These are phyloP conservation scores for Astrothelium macrocarpum DNA, from an alignment of 495 filamentous ascomycete species.

Conservation along the genomic window DNA sequence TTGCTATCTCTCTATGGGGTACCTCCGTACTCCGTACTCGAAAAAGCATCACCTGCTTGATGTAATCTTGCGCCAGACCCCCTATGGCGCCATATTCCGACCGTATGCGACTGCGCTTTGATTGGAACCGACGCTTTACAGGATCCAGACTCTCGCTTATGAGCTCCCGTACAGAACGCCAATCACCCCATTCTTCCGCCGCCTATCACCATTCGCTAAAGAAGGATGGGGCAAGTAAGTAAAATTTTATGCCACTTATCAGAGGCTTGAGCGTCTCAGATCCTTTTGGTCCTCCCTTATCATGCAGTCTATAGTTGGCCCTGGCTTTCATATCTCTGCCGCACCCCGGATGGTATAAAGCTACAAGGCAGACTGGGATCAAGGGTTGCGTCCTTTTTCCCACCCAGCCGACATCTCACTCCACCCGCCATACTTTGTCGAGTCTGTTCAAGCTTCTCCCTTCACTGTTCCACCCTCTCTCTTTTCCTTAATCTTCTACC, in stretches of 20 bases:
- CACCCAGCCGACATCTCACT: background rate
- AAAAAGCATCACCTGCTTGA: background rate
- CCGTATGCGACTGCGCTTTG: background rate
- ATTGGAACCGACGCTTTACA: background rate
- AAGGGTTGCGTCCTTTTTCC: background rate
- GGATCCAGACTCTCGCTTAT: background rate
- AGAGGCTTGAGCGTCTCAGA: background rate
- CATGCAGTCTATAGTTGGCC: background rate
- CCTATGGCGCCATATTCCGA: background rate
- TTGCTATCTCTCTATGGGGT: background rate
- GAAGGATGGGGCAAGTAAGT: background rate
- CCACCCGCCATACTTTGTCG: background rate
- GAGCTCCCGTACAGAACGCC: background rate
- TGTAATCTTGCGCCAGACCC: background rate
- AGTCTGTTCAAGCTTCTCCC: too few species aligned
- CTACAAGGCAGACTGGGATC: background rate
- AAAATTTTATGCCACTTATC: background rate
- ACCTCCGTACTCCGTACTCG: background rate
- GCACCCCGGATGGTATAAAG: background rate
- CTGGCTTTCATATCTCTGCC: background rate
- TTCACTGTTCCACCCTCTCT: background rate
- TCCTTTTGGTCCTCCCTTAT: background rate
- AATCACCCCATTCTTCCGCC: background rate
- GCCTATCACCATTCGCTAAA: background rate
- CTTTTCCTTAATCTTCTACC: background rate